Evolutionary conservation across 176 grass and related monocot species (phyloP).

Genomic region (Eleusine coracana): DNA sequence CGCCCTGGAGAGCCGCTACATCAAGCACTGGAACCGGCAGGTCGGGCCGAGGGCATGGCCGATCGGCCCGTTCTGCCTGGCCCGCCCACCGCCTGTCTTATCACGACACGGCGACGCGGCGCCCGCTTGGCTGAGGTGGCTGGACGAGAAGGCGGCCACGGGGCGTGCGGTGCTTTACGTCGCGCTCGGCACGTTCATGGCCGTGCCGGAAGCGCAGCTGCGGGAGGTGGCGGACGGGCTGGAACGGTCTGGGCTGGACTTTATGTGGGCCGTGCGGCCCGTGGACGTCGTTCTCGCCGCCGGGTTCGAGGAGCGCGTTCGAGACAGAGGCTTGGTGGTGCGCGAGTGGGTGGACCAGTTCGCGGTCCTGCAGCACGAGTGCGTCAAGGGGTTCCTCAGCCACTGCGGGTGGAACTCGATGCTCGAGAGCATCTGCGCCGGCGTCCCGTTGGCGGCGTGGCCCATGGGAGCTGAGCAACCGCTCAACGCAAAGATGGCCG

Average conservation of each 20-base stretch:
- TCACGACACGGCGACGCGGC: too few species aligned
- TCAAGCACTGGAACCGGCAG: constrained; percentile 32
- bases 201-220: not conserved
- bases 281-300: not conserved
- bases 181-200: not conserved
- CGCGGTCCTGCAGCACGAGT: constrained; percentile 3
- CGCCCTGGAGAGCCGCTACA: constrained; percentile 20
- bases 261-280: constrained; percentile 26
- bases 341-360: constrained; percentile 44
- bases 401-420: constrained; percentile 37
- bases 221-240: constrained; percentile 11
- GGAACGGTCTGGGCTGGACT: not conserved
- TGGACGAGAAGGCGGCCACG: constrained; percentile 32
- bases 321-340: constrained; percentile 22
- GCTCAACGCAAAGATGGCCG: constrained; percentile 3
- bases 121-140: constrained; percentile 16
- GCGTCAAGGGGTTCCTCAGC: constrained; percentile 28
- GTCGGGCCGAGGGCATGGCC: constrained; percentile 13
- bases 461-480: constrained; percentile 39
- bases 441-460: constrained; percentile 45
- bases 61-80: constrained; percentile 14
- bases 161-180: constrained; percentile 25
- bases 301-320: constrained; percentile 27
- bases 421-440: constrained; percentile 27
- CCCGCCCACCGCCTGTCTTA: not conserved